Percentiles rank a stretch among this genome's conserved stretches.
These are phyloP conservation scores for Termitomyces sp. DNA, from an alignment of 768 basidiomycete genomes.

Conservation along the genomic window DNA sequence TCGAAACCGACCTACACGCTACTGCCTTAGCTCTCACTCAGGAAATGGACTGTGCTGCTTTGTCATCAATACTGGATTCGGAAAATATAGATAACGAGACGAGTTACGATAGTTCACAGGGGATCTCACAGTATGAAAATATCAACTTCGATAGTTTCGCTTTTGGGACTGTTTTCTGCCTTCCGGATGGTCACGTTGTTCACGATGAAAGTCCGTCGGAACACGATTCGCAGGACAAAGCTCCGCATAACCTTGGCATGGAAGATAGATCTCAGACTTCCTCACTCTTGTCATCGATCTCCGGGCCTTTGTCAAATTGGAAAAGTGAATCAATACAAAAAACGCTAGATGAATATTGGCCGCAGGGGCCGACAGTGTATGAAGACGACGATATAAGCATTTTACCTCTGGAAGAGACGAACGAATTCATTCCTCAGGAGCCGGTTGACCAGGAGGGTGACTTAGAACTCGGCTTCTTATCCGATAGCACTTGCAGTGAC, in stretches of 20 bases:
- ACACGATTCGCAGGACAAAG: slow-evolving; percentile 8
- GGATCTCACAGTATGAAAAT: slow-evolving; percentile 1
- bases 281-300: slow-evolving; percentile 4
- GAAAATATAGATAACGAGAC: slow-evolving; percentile 8
- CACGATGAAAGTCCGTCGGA: slow-evolving; percentile 1
- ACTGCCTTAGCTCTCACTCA: background rate
- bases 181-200: slow-evolving; percentile 10
- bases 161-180: background rate
- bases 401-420: background rate
- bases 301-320: background rate
- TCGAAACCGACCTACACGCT: background rate
- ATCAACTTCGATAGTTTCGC: background rate
- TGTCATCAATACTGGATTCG: slow-evolving; percentile 8
- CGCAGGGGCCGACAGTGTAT: background rate
- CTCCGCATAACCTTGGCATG: background rate
- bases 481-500: slow-evolving; percentile 8
- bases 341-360: background rate
- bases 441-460: slow-evolving; percentile 6
- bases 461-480: slow-evolving; percentile 10
- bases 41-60: background rate
- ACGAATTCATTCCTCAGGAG: background rate
- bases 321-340: background rate
- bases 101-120: slow-evolving; percentile 1
- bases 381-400: background rate
- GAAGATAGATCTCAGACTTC: slow-evolving; percentile 7